phyloP scores from a whole-genome alignment of 2,329 filamentous ascomycete genomes.

The Hysterium pulicare region DNA sequence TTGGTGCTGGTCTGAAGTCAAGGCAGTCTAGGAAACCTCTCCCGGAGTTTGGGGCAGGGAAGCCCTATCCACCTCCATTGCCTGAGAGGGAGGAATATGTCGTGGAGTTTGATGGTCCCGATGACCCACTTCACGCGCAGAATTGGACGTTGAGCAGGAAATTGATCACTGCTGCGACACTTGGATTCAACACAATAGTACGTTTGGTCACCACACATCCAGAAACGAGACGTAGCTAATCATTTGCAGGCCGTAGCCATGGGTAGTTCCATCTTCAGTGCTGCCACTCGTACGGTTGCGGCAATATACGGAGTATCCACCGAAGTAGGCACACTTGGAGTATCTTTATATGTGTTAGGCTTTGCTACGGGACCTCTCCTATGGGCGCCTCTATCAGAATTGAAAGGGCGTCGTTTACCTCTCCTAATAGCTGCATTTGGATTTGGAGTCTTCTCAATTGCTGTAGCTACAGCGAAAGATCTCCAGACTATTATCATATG shows the following conservation, averaged over 20 bases:
- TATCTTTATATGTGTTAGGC: slow-evolving; percentile 48
- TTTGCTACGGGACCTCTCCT: slow-evolving; percentile 47
- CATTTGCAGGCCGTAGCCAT: slow-evolving; percentile 55
- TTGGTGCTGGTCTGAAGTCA: slow-evolving; percentile 53
- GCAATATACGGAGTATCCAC: slow-evolving; percentile 43
- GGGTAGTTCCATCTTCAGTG: slow-evolving; percentile 48
- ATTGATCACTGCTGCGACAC: slow-evolving; percentile 63
- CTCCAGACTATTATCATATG: slow-evolving; percentile 53
- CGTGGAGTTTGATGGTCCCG: slow-evolving; percentile 75
- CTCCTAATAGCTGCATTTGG: slow-evolving; percentile 50
- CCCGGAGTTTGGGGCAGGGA: slow-evolving; percentile 69
- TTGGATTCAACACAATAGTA: slow-evolving; percentile 69
- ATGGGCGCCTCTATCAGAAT: slow-evolving; percentile 52
- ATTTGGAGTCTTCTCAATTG: slow-evolving; percentile 51
- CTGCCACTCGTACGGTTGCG: slow-evolving; percentile 32
- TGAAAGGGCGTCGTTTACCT: slow-evolving; percentile 49
- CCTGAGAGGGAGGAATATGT: slow-evolving; percentile 73
- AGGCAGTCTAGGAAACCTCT: slow-evolving; percentile 56
- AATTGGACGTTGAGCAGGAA: slow-evolving; percentile 84
- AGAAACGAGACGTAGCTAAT: not conserved
- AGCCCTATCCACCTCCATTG: slow-evolving; percentile 67
- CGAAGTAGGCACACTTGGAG: slow-evolving; percentile 50
- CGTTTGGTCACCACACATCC: not conserved
- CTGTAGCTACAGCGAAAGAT: slow-evolving; percentile 49
- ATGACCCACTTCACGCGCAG: slow-evolving; percentile 81